phyloP scores from a whole-genome alignment of 331 rosid genomes.

The Arachis monticola region DNA sequence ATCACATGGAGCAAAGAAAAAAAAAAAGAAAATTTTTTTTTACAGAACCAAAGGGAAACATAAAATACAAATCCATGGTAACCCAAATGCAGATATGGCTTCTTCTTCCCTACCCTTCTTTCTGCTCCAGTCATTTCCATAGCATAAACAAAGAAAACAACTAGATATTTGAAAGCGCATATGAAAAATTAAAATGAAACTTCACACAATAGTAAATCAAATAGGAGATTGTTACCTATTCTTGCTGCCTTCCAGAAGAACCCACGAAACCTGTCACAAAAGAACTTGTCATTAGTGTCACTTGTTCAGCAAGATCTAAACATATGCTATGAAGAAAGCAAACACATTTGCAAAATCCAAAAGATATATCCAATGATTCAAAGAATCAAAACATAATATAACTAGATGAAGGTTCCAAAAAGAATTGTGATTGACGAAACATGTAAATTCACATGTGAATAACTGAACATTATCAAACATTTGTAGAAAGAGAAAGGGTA shows the following conservation, averaged over 20 bases:
- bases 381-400: neutral
- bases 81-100: neutral
- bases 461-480: neutral
- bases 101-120: neutral
- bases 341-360: too few species aligned
- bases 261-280: too few species aligned
- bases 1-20: neutral
- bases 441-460: conserved; percentile 18
- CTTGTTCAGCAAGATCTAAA: too few species aligned
- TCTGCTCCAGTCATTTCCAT: neutral
- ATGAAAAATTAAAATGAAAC: too few species aligned
- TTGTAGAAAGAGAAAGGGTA: neutral
- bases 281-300: too few species aligned
- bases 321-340: too few species aligned
- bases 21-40: neutral
- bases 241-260: too few species aligned
- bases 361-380: too few species aligned
- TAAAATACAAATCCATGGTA: conserved; percentile 9
- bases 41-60: neutral
- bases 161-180: too few species aligned
- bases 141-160: too few species aligned
- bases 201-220: too few species aligned
- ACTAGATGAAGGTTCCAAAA: conserved; percentile 3
- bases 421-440: neutral
- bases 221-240: too few species aligned